These are phyloP conservation scores for Butyriboletus loyo DNA, from an alignment of 768 basidiomycete genomes.

Conservation along the genomic window DNA sequence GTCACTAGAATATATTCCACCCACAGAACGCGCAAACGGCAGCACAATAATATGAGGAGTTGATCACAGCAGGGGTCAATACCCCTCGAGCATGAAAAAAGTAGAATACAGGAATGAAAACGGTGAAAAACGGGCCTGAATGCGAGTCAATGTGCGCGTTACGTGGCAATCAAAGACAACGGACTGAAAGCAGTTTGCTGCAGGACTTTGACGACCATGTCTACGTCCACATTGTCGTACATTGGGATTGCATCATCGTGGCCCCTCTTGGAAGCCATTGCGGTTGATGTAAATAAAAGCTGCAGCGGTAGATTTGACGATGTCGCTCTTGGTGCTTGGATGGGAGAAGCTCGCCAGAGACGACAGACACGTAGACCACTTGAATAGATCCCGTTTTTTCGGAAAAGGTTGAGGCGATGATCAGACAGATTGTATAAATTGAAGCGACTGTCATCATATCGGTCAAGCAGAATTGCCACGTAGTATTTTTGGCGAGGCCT, in stretches of 20 bases:
- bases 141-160: slow-evolving; percentile 3
- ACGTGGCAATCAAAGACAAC: slow-evolving; percentile 22
- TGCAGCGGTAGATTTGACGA: no score
- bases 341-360: no score
- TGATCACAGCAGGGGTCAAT: slow-evolving; percentile 50
- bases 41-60: slow-evolving; percentile 54
- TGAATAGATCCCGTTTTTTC: no score
- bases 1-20: slow-evolving; percentile 27
- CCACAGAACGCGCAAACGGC: slow-evolving; percentile 64
- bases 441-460: no score
- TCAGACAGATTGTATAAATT: no score
- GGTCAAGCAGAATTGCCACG: no score
- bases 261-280: slow-evolving; percentile 16
- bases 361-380: no score
- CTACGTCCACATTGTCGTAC: slow-evolving; percentile 72
- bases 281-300: no score
- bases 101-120: slow-evolving; percentile 76
- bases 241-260: slow-evolving; percentile 44
- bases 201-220: slow-evolving; percentile 77
- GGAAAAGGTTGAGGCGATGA: no score
- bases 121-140: slow-evolving; percentile 80
- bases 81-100: slow-evolving; percentile 62
- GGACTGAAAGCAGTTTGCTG: slow-evolving; percentile 76
- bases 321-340: no score
- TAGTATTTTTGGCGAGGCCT: no score